phyloP scores from a whole-genome alignment of 306 rosid species.

The Coriaria nepalensis region DNA sequence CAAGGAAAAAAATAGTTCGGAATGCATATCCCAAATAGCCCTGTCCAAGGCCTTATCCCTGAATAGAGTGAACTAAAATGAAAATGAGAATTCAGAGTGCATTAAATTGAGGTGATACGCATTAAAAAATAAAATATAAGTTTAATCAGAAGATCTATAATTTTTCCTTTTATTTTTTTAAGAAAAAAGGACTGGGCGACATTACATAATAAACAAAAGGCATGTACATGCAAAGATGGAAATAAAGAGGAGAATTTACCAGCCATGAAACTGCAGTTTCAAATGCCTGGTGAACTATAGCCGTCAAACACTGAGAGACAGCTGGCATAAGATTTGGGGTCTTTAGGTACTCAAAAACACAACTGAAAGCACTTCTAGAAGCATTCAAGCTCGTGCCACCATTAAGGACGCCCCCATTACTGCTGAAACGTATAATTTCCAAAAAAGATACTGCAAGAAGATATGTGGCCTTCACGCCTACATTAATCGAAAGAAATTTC shows the following conservation, averaged over 20 bases:
- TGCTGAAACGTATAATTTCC: constrained; percentile 90
- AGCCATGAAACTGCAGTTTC: constrained; percentile 84
- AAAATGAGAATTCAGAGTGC: too few relatives aligned
- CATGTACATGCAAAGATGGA: not conserved
- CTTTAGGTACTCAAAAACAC: constrained; percentile 93
- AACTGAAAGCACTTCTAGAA: constrained; percentile 84
- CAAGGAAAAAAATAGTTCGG: too few relatives aligned
- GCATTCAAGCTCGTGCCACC: constrained; percentile 47
- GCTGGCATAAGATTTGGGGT: constrained; percentile 94
- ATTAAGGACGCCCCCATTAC: constrained; percentile 93
- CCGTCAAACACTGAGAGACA: constrained; percentile 83
- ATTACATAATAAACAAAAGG: too few relatives aligned
- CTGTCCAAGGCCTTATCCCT: too few relatives aligned
- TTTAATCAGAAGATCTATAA: too few relatives aligned
- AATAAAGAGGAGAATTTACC: constrained; percentile 30
- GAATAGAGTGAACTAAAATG: too few relatives aligned
- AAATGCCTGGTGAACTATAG: constrained; percentile 82
- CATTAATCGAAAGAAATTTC: constrained; percentile 15
- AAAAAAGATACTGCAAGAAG: constrained; percentile 96
- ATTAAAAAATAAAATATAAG: too few relatives aligned
- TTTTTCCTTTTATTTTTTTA: too few relatives aligned
- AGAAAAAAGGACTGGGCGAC: too few relatives aligned
- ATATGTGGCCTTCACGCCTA: constrained; percentile 98
- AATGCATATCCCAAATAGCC: too few relatives aligned
- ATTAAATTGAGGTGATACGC: too few relatives aligned